Base-by-base conservation (phyloP, 2,329 filamentous ascomycete species). In the Penicillium hordei region DNA sequence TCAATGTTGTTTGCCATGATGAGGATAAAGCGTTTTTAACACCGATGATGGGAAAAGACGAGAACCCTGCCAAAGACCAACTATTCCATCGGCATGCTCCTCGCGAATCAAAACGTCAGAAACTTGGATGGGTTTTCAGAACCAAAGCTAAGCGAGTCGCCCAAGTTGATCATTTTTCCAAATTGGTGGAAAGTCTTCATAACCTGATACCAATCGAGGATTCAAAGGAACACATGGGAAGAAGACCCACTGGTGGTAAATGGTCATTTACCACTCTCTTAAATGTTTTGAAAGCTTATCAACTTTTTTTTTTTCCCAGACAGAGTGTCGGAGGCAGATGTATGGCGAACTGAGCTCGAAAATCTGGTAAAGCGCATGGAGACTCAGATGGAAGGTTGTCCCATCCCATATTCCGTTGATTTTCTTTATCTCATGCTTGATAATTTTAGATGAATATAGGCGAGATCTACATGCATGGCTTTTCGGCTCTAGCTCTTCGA, bases 141-240 rank as follows among this genome's bases (percentile, higher is more conserved):
- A 43, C 36, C 7, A 60, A 54, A 27, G 49, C 31, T 4, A 49
- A 36, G 31, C 44, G 54, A 27, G 39, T 48, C 13, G 33, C 38
- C 5, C 58, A 54, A 36, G 58, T 60, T 10, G 49, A 44, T 3
- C 53, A 46, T 25, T 57, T 60, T n/a, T 44, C 48, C 7, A 29
- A 38, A 19, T 43, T 57, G 17, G 58, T 57, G 5, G 49, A 60
- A 4, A 50, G 15, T 29, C 44, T 57, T 5, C 27, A 60, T 34
- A 7, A 10, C 10, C 42, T 57, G 36, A n/a, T 57, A 21, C 53
- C 58, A 9, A 42, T 49, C 10, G 25, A 43, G 17, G 27, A 33
- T 13, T 7, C 38, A 7, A 25, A 27, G 13, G 36, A 12, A 8
- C 23, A 48, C 2, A 40, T 15, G 12, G 39, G 19, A 6, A 40